Base-by-base conservation (phyloP, 495 filamentous ascomycete genomes). In the Friedmanniomyces simplex region DNA sequence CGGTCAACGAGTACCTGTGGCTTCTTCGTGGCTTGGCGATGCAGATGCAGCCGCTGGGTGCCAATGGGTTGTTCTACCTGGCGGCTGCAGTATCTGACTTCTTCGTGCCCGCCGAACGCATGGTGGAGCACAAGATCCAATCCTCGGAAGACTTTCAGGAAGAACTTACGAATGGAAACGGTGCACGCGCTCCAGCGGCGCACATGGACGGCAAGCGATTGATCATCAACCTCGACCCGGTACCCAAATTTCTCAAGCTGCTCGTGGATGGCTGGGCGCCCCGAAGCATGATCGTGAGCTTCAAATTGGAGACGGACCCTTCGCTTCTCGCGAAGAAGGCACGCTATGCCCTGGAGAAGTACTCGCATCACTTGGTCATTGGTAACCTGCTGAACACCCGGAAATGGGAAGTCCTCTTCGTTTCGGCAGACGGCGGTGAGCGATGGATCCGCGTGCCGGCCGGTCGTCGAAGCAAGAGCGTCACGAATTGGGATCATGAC, bases 51-150 rank as follows among this genome's bases (percentile, higher is more conserved):
- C 90, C 90, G 0, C 75, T 97, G 3, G 90, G 89, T 0, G 76
- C 85, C 0, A 81, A 80, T 50, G 89, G 82, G 21, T 71, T 98
- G 36, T 86, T 98, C 65, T 98, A 96, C 68, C 83, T 98, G 6
- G 93, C 93, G 0, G 93, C 93, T 0, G 93, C 93, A 0, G 93
- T 98, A 1, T 93, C 87, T 54, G 93, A 98, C 69, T 98, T 98
- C 69, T 98, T 98, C 66, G 88, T 97, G 36, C 94, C 89, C 2
- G 79, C 81, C 18, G 87, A 90, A 48, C 82, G 90, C 48, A 93
- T 98, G 88, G 83, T 88, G 0, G 93, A 98, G 74, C 93, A 98
- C 68, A 98, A 98, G 75, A 98, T 98, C 55, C 93, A 98, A 68
- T 87, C 86, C 37, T 84, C 83, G 0, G 82, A 91, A 55, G 77